phyloP scores from a whole-genome alignment of 2,329 filamentous ascomycete species.

The Cladosporium sp. region DNA sequence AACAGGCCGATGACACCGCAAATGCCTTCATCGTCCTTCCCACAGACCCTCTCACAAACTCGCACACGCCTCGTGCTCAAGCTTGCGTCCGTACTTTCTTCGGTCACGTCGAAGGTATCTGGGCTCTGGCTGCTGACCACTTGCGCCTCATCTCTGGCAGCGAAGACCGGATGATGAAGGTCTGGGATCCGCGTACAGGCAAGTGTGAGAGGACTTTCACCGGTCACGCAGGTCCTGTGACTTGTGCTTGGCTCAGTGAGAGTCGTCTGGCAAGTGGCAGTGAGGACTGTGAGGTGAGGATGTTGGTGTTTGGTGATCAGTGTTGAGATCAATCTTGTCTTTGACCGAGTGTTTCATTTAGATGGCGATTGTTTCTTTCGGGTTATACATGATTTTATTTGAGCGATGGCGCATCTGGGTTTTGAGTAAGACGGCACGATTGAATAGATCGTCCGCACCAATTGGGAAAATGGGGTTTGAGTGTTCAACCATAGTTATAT shows the following conservation, averaged over 20 bases:
- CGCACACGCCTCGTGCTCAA: conserved; percentile 34
- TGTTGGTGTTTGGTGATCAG: conserved; percentile 47
- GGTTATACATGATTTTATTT: not conserved
- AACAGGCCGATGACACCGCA: conserved; percentile 4
- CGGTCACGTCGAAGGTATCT: conserved; percentile 93
- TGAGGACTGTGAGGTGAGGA: conserved; percentile 86
- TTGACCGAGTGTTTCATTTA: not conserved
- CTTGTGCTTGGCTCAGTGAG: conserved; percentile 88
- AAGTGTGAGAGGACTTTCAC: conserved; percentile 91
- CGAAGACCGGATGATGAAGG: conserved; percentile 92
- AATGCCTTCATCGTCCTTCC: conserved; percentile 30
- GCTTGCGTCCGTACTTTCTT: conserved; percentile 90
- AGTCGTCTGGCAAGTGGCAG: conserved; percentile 86
- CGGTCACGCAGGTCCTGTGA: conserved; percentile 86
- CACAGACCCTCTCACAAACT: conserved; percentile 37
- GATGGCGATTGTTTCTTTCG: not conserved
- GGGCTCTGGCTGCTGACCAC: conserved; percentile 87
- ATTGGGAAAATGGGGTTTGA: not conserved
- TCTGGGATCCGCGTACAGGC: conserved; percentile 90
- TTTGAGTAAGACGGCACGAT: not conserved
- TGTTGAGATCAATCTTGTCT: not conserved
- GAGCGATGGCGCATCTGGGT: not conserved
- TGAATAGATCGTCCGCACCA: not conserved
- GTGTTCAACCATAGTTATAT: conserved; percentile 4
- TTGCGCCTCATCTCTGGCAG: conserved; percentile 84